A percentile compares a stretch with the other conserved stretches of the same genome.
Conservation (phyloP, 495 filamentous ascomycete genomes). For the Copromyces sp. region DNA sequence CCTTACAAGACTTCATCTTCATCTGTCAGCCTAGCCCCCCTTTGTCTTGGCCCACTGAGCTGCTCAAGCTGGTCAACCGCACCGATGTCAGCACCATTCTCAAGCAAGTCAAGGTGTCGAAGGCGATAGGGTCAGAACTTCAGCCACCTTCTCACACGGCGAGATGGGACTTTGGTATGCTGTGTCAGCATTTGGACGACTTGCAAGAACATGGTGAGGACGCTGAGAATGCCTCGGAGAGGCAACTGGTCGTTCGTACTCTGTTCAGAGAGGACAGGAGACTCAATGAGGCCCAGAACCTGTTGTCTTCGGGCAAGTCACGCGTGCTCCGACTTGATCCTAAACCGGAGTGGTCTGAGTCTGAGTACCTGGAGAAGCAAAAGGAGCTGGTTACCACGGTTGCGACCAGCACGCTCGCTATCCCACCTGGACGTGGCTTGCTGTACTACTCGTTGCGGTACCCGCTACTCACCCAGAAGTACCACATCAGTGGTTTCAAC, state of each 20-base stretch:
- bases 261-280: conserved; percentile 89
- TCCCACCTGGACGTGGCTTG: conserved; percentile 74
- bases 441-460: conserved; percentile 73
- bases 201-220: conserved; percentile 33
- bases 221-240: conserved; percentile 52
- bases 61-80: conserved; percentile 68
- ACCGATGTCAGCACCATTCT: conserved; percentile 70
- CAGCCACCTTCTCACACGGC: conserved; percentile 54
- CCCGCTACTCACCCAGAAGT: conserved; percentile 83
- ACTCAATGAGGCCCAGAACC: conserved; percentile 64
- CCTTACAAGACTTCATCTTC: conserved; percentile 74
- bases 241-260: conserved; percentile 66
- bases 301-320: conserved; percentile 69
- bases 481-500: conserved; percentile 77
- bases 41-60: conserved; percentile 56
- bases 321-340: conserved; percentile 67
- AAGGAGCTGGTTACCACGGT: conserved; percentile 78
- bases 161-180: conserved; percentile 61
- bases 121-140: conserved; percentile 25
- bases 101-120: conserved; percentile 33
- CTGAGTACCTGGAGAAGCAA: conserved; percentile 83
- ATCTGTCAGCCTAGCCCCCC: conserved; percentile 74
- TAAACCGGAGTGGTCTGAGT: conserved; percentile 70
- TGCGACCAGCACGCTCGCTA: conserved; percentile 76
- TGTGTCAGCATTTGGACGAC: conserved; percentile 36